Percentiles rank a stretch among this genome's conserved stretches.
phyloP scores from a whole-genome alignment of 2,329 filamentous ascomycete species.

The Cucurbitaria berberidis region DNA sequence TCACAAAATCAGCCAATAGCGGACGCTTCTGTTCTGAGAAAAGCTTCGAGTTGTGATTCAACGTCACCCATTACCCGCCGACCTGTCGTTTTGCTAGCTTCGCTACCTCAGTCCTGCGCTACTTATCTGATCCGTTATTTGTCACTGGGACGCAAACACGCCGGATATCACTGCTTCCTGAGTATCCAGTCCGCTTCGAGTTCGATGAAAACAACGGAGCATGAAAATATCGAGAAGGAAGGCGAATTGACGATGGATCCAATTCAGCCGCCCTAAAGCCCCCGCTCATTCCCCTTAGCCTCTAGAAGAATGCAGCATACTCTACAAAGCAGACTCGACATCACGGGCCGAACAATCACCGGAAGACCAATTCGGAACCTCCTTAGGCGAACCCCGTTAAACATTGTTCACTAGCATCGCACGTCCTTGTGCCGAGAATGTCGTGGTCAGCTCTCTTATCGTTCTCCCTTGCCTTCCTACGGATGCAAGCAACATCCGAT shows the following conservation, averaged over 20 bases:
- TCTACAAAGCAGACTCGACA: not conserved
- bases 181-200: conserved; percentile 12
- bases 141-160: conserved; percentile 22
- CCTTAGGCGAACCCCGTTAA: conserved; percentile 2
- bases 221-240: conserved; percentile 19
- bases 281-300: not conserved
- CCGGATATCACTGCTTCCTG: conserved; percentile 7
- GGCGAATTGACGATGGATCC: conserved; percentile 11
- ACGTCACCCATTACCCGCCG: conserved; percentile 13
- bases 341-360: not conserved
- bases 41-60: not conserved
- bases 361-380: not conserved
- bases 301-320: not conserved
- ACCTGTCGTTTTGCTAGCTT: conserved; percentile 11
- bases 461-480: conserved; percentile 30
- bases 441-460: not conserved
- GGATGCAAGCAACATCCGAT: conserved; percentile 19
- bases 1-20: not conserved
- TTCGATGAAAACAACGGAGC: conserved; percentile 4
- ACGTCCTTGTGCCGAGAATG: not conserved
- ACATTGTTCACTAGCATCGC: not conserved
- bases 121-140: conserved; percentile 25
- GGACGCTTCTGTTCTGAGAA: not conserved
- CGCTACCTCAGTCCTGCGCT: conserved; percentile 22
- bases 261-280: conserved; percentile 33